Evolutionary conservation across 1,284 basidiomycete species (phyloP).

Genomic region (Apiotrichum siamense): DNA sequence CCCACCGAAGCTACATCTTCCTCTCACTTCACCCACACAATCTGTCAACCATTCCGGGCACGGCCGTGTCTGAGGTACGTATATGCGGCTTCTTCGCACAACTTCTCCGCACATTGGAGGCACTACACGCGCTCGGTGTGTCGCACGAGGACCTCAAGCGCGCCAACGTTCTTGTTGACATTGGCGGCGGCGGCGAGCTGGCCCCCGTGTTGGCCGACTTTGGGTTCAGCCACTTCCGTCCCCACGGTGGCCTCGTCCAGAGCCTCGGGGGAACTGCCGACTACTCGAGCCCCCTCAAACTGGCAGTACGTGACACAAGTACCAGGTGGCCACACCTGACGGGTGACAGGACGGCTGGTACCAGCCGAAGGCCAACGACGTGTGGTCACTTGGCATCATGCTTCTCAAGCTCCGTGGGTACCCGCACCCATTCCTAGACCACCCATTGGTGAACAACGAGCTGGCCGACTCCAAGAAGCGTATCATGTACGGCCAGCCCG

Average conservation of each 20-base stretch:
- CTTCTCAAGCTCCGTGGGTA: constrained; percentile 33
- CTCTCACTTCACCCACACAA: constrained; percentile 25
- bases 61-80: background rate
- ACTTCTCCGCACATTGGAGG: constrained; percentile 32
- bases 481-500: constrained; percentile 20
- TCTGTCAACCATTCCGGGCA: background rate
- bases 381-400: constrained; percentile 44
- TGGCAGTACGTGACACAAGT: constrained; percentile 21
- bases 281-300: constrained; percentile 45
- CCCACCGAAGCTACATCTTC: constrained; percentile 43
- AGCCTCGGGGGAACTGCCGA: constrained; percentile 43
- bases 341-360: constrained; percentile 29
- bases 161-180: constrained; percentile 37
- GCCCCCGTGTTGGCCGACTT: constrained; percentile 39
- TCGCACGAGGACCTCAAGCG: constrained; percentile 47
- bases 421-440: constrained; percentile 32
- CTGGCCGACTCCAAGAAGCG: constrained; percentile 22
- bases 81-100: constrained; percentile 34
- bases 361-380: constrained; percentile 38
- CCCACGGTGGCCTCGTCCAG: constrained; percentile 21
- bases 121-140: constrained; percentile 37
- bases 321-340: background rate
- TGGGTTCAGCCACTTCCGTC: constrained; percentile 42
- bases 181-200: background rate
- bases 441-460: background rate